phyloP scores from a whole-genome alignment of 805 yeast species.

The Teunomyces gatunensis region DNA sequence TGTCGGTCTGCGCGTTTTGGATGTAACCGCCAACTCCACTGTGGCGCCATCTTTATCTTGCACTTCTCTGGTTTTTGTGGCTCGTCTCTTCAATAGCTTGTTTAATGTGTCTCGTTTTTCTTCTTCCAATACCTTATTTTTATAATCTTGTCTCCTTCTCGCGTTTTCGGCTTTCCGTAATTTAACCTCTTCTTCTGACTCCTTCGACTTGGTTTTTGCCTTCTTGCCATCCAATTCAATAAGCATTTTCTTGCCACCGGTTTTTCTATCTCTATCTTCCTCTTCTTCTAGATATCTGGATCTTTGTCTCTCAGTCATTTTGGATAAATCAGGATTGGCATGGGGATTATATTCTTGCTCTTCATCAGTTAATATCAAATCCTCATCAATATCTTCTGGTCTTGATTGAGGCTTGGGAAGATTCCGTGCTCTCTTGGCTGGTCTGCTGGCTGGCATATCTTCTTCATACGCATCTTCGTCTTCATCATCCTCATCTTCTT shows the following conservation, averaged over 20 bases:
- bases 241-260: constrained; percentile 16
- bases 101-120: constrained; percentile 92
- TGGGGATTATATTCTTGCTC: constrained; percentile 45
- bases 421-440: constrained; percentile 6
- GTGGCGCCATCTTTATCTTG: constrained; percentile 27
- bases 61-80: constrained; percentile 59
- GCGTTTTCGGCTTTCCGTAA: constrained; percentile 83
- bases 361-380: constrained; percentile 37
- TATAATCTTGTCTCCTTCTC: constrained; percentile 80
- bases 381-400: constrained; percentile 35
- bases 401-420: constrained; percentile 14
- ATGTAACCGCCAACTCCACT: constrained; percentile 13
- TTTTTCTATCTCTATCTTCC: constrained; percentile 11
- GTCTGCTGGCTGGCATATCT: background rate
- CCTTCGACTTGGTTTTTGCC: constrained; percentile 47
- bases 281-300: constrained; percentile 39
- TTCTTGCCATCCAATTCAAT: constrained; percentile 30
- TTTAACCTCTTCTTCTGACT: constrained; percentile 82
- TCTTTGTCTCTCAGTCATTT: constrained; percentile 58
- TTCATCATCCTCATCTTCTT: constrained; percentile 30
- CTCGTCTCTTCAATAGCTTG: constrained; percentile 79
- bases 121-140: constrained; percentile 80
- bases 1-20: constrained; percentile 43
- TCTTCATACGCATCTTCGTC: constrained; percentile 13
- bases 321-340: constrained; percentile 41